Base-by-base conservation (phyloP, 2,329 filamentous ascomycete genomes). In the Berkeleyomyces rouxiae region DNA sequence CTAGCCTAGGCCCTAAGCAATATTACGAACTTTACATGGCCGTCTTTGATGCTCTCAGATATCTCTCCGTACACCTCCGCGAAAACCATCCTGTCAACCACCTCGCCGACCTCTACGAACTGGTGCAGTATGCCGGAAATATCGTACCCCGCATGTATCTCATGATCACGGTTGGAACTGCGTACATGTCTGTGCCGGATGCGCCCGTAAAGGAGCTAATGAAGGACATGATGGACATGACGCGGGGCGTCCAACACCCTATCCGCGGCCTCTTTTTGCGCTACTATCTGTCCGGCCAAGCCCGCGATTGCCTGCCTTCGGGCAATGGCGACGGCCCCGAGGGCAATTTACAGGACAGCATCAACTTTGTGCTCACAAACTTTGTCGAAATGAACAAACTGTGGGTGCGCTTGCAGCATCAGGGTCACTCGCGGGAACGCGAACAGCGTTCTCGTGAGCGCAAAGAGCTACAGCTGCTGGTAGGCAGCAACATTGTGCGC, bases 191-290 rank as follows among this genome's bases (percentile, higher is more conserved):
- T 36, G 95, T 99, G 71, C 88, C 93, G 70, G 93, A 97, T 79
- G 93, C 95, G 64, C 93, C 93, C 0, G 93, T 99, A 68, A 99
- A 99, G 76, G 93, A 99, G 78, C 90, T 99, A 66, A 99, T 99
- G 93, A 99, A 99, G 76, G 93, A 99, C 74, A 99, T 99, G 93
- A 99, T 99, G 93, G 93, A 99, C 75, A 99, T 99, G 93, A 97
- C 90, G 75, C 83, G 93, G 66, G 93, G 93, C 63, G 91, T 99
- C 31, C 93, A 99, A 71, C 93, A 99, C 74, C 93, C 93, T 13
- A 91, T 96, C 66, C 88, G 93, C 64, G 93, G 93, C 16, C 79
- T 99, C 62, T 99, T 99, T 72, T 76, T 99, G 70, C 85, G 93
- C 71, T 99, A 99, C 75, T 99, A 96, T 72, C 82, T 99, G 60